These are phyloP conservation scores for Anisodus acutangulus DNA, from an alignment of 257 asterid species.

Conservation along the genomic window DNA sequence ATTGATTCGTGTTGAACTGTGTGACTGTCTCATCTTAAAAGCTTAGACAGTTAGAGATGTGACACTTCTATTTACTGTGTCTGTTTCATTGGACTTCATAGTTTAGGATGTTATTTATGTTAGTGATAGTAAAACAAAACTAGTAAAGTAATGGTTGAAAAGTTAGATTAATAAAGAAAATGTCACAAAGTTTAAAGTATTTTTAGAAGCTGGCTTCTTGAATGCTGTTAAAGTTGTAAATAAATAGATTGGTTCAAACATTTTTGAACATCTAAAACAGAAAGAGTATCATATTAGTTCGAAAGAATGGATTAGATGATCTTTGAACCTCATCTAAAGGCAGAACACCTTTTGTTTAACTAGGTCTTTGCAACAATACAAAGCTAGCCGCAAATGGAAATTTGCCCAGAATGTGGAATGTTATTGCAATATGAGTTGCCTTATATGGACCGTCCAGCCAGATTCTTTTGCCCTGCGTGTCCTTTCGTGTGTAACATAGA, in stretches of 20 bases:
- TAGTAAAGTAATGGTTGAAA: background rate
- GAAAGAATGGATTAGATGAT: background rate
- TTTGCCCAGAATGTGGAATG: conserved; percentile 75
- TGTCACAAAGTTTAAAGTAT: background rate
- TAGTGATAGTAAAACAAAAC: background rate
- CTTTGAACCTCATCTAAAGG: conserved; percentile 5
- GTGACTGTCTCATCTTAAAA: background rate
- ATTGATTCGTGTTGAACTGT: background rate
- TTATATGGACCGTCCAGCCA: conserved; percentile 52
- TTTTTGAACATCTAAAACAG: conserved; percentile 3
- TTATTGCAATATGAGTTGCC: conserved; percentile 70
- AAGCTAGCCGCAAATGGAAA: conserved; percentile 53
- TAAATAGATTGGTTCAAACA: background rate
- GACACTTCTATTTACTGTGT: background rate
- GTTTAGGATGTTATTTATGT: background rate
- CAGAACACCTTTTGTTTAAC: background rate
- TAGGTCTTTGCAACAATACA: background rate
- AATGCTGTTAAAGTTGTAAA: too few species aligned
- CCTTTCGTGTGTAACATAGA: conserved; percentile 64
- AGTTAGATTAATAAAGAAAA: background rate
- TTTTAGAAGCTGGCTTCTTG: background rate
- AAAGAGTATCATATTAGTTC: background rate
- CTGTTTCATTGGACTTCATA: background rate
- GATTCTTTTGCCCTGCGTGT: conserved; percentile 69
- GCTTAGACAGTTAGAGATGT: background rate